Evolutionary conservation across 2,329 filamentous ascomycete genomes (phyloP).

Genomic region (Phyllosticta ampelicida): DNA sequence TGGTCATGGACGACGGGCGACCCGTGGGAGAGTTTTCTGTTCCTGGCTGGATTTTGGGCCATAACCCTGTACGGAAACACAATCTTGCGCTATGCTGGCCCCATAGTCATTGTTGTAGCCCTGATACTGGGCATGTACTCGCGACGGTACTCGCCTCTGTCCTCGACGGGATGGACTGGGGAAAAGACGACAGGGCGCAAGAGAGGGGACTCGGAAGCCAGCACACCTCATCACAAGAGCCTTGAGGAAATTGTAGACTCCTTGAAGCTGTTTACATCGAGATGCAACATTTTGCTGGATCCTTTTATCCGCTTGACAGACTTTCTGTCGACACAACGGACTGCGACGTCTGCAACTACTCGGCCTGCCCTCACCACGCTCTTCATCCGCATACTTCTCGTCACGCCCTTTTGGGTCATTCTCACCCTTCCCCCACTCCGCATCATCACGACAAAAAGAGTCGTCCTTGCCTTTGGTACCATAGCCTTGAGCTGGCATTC

Average conservation of each 20-base stretch:
- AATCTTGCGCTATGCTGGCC: conserved; percentile 71
- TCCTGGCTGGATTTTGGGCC: conserved; percentile 79
- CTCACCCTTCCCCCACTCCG: conserved; percentile 73
- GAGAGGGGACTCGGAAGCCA: conserved; percentile 43
- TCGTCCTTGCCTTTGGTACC: conserved; percentile 79
- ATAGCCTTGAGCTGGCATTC: conserved; percentile 87
- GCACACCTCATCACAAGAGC: conserved; percentile 78
- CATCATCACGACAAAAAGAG: conserved; percentile 75
- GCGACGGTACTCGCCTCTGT: conserved; percentile 77
- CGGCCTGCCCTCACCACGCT: conserved; percentile 79
- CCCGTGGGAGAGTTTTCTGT: conserved; percentile 91
- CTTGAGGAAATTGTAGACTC: conserved; percentile 96
- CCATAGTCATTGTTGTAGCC: conserved; percentile 65
- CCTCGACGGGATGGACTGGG: conserved; percentile 67
- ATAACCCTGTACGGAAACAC: conserved; percentile 75
- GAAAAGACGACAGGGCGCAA: conserved; percentile 49
- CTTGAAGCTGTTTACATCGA: conserved; percentile 75
- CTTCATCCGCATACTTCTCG: conserved; percentile 76
- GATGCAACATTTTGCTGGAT: conserved; percentile 86
- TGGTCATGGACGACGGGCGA: conserved; percentile 91
- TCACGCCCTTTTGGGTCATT: conserved; percentile 79
- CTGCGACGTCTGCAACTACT: conserved; percentile 83
- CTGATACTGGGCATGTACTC: conserved; percentile 91
- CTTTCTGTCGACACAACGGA: conserved; percentile 83
- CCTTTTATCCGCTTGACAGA: conserved; percentile 83